Percentiles rank a stretch among this genome's conserved stretches.
These are phyloP conservation scores for Carex arenaria DNA, from an alignment of 202 grass and related monocot genomes.

Conservation along the genomic window DNA sequence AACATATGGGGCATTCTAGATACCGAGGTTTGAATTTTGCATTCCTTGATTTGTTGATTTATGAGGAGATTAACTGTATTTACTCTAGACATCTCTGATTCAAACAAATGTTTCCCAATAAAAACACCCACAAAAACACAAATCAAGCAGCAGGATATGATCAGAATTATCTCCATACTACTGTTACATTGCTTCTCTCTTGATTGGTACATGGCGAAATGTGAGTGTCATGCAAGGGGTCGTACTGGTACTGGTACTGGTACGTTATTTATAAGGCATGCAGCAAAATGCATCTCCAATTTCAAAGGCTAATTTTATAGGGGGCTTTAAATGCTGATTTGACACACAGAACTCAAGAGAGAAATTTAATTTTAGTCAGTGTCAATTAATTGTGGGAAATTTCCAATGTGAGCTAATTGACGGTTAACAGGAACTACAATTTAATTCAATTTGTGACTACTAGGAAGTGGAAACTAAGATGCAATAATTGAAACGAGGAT, in stretches of 20 bases:
- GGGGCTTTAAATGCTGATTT: not conserved
- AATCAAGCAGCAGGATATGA: not conserved
- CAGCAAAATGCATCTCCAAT: not conserved
- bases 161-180: not conserved
- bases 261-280: not conserved
- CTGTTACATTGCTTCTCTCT: not conserved
- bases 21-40: constrained; percentile 1
- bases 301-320: not conserved
- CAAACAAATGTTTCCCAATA: not conserved
- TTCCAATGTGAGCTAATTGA: not conserved
- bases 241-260: too few species aligned
- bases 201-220: not conserved
- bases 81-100: not conserved
- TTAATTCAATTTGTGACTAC: not conserved
- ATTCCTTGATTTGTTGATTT: not conserved
- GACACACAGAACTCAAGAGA: not conserved
- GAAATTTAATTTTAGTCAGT: not conserved
- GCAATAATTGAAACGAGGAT: not conserved
- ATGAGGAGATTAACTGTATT: constrained; percentile 11
- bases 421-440: not conserved
- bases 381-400: not conserved
- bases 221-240: not conserved
- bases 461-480: not conserved
- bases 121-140: not conserved
- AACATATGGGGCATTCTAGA: not conserved